Evolutionary conservation across 768 basidiomycete species (phyloP).

Genomic region (Paxillus ammoniavirescens): DNA sequence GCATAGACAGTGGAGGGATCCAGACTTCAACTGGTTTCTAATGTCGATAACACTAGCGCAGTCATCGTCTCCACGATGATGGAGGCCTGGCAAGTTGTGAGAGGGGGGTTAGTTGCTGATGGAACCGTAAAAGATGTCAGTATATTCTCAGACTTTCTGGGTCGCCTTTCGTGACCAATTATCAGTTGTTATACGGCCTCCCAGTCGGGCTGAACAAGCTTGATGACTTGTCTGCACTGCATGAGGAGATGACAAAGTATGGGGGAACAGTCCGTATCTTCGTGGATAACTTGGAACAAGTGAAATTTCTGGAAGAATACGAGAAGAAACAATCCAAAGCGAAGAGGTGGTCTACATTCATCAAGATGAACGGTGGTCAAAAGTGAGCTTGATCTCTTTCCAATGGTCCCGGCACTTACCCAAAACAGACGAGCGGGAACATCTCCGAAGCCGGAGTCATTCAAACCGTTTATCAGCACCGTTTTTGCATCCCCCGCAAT

Average conservation of each 20-base stretch:
- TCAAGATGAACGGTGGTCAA: slow-evolving; percentile 78
- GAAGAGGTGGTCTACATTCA: slow-evolving; percentile 70
- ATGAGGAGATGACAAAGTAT: slow-evolving; percentile 50
- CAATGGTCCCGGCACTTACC: slow-evolving; percentile 11
- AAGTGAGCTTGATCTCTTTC: slow-evolving; percentile 47
- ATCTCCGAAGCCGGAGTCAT: slow-evolving; percentile 47
- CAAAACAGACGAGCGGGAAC: slow-evolving; percentile 69
- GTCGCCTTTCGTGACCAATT: slow-evolving; percentile 4
- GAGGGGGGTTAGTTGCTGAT: slow-evolving; percentile 65
- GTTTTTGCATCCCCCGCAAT: slow-evolving; percentile 55
- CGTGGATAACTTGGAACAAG: slow-evolving; percentile 74
- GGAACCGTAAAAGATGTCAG: slow-evolving; percentile 77
- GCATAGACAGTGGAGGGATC: slow-evolving; percentile 73
- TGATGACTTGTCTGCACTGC: slow-evolving; percentile 60
- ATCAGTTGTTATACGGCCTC: slow-evolving; percentile 80
- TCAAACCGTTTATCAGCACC: slow-evolving; percentile 52
- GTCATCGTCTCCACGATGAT: slow-evolving; percentile 80
- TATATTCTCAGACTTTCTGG: slow-evolving; percentile 8
- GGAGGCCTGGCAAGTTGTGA: slow-evolving; percentile 77
- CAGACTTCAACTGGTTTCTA: slow-evolving; percentile 61
- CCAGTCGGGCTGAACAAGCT: slow-evolving; percentile 72
- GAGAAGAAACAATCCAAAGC: slow-evolving; percentile 41
- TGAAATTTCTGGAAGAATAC: slow-evolving; percentile 61
- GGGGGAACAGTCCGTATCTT: slow-evolving; percentile 67
- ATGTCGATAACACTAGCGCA: slow-evolving; percentile 50